Evolutionary conservation across 2,329 filamentous ascomycete species (phyloP), one percentile per base, ranked within the genome.

Genomic region (Sclerotinia spermophila): DNA sequence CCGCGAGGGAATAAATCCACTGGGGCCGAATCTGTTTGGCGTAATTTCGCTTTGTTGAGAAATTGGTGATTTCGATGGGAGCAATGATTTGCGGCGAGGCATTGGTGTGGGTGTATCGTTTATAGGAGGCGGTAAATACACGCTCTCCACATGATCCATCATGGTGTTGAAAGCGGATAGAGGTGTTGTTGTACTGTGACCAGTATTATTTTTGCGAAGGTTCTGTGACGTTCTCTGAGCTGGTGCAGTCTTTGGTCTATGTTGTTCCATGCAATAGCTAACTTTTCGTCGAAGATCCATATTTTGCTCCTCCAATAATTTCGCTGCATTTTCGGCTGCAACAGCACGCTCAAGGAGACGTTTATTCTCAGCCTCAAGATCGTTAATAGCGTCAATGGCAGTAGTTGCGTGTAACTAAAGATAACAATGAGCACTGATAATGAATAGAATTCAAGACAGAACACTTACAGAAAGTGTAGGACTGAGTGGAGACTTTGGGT

Each of bases 321-420:
- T 75, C 11, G 77, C 75, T 21, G 71, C 67, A 69, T 74, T 69
- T 74, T 79, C 77, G 2, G 77, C 77, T n/a, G 72, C 72, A 27
- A 70, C 24, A n/a, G 65, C 69, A 33, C 71, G 69, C 33, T 65
- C 65, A 17, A 72, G 60, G 38, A 72, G 69, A 19, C 61, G 62
- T 27, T 64, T 51, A 24, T 68, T 71, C 45, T 68, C 69, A 15
- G 64, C 65, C 42, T 72, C 69, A 30, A 72, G 40, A 38, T 62
- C 69, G 13, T 70, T 67, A 10, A 72, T 72, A 38, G 71, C 60
- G 15, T 66, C 51, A 40, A 71, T 68, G 35, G 69, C 69, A 38
- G 55, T 45, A 21, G 21, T 35, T 35, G 64, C 69, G 56, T 67
- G 69, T 59, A 62, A 33, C 69, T 71, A 19, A 19, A 3, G 5